phyloP scores from a whole-genome alignment of 2,329 filamentous ascomycete genomes.

The Penicillium psychrosexuale region DNA sequence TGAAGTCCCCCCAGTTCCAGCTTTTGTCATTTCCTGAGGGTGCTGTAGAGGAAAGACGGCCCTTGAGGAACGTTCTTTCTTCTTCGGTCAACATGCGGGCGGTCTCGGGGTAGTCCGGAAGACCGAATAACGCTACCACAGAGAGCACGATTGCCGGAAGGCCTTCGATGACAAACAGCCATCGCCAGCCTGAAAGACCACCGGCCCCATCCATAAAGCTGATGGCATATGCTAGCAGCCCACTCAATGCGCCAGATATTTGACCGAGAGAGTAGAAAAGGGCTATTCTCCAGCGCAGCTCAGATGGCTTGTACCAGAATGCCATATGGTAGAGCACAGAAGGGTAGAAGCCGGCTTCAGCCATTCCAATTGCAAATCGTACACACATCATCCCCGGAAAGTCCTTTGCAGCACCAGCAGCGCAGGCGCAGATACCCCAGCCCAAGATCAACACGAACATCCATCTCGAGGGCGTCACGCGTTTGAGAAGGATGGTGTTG shows the following conservation, averaged over 20 bases:
- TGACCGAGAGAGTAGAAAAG: conserved; percentile 39
- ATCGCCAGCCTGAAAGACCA: conserved; percentile 38
- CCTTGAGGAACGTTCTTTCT: conserved; percentile 24
- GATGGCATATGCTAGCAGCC: conserved; percentile 39
- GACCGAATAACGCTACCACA: conserved; percentile 28
- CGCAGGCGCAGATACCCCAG: conserved; percentile 40
- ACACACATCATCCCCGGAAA: conserved; percentile 41
- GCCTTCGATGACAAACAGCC: conserved; percentile 41
- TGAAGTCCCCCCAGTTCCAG: conserved; percentile 35
- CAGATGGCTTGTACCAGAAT: conserved; percentile 39
- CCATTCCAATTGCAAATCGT: conserved; percentile 39
- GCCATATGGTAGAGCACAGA: conserved; percentile 38
- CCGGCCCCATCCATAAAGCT: conserved; percentile 37
- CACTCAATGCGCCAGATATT: conserved; percentile 32
- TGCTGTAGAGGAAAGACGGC: conserved; percentile 28
- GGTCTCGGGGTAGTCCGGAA: conserved; percentile 37
- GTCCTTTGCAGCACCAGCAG: conserved; percentile 34
- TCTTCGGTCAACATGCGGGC: conserved; percentile 29
- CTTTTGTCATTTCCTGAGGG: conserved; percentile 31
- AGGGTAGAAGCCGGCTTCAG: conserved; percentile 39
- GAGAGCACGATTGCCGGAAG: conserved; percentile 34
- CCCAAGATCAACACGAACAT: conserved; percentile 37
- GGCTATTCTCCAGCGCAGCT: conserved; percentile 39
- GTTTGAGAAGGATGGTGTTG: conserved; percentile 40
- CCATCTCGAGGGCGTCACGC: conserved; percentile 34